Evolutionary conservation across 352 stramenopile genomes (phyloP), one percentile per base, ranked within the genome.

Genomic region (Pythium phragmiticola): DNA sequence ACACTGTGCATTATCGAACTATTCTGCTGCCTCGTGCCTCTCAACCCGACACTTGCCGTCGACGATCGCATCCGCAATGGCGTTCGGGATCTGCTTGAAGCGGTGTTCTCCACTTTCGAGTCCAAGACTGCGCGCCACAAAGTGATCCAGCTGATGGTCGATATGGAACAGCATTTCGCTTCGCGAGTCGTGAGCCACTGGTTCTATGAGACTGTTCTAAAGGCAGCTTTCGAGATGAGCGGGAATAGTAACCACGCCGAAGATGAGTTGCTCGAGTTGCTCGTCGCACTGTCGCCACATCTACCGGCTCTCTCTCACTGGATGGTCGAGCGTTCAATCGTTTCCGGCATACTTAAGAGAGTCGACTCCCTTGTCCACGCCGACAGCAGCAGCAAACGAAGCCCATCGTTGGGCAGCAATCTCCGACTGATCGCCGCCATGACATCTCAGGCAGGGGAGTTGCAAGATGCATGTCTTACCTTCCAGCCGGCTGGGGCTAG

Each of bases 1-100:
- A 30, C 49, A 8, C 4, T 50, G 12, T 58, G 54, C 48, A 55
- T 37, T 3, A 41, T 66, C 16, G 52, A 72, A 7, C 45, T 72
- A 34, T 52, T 67, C 7, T 72, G 65, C 28, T 43, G 36, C 13
- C 42, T 72, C 11, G 26, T 58, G 17, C 51, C 59, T 1, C 47
- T 67, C 5, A 53, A 64, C 19, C 33, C 57, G 26, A 56, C 52
- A 2, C 30, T 41, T 14, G 52, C 52, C 3, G 23, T 55, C 9
- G 5, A 30, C 19, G 45, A n/a, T 5, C 9, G 9, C 45, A 30
- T 50, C 21, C 17, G n/a, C 19, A 42, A 51, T 23, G 26, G 52
- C 3, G 36, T 58, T 7, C 23, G 26, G 16, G 33, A 26, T 7
- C 34, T 52, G 55, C 62, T 61, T 0, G 34, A 23, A 21, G 48